Base-by-base conservation (phyloP, 805 yeast species). In the Metschnikowia cubensis region DNA sequence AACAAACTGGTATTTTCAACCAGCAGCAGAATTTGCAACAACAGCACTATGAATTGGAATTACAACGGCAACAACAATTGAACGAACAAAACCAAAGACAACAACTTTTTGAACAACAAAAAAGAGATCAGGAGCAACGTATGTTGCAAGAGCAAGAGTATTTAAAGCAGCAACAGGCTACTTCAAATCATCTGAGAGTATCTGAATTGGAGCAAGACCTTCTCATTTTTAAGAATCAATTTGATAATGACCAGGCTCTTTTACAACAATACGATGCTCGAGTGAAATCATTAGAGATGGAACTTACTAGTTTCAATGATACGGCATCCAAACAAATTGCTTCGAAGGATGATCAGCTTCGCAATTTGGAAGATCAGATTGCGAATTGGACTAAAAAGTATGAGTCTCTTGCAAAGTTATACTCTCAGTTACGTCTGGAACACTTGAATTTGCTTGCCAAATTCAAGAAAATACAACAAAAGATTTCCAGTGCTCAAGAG, bases 341-440 rank as follows among this genome's bases (percentile, higher is more conserved):
- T 2, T 77, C 90, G 4, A 89, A 87, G 59, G 89, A 87, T 57
- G 94, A 88, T 54, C 84, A 85, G 59, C 70, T 87, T 42, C 76
- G 48, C 17, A 75, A 78, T 48, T 65, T 89, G 42, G 89, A 85
- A 60, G 91, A 87, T 48, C 96, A 90, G 67, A 76, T 87, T 38
- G 72, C 67, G 25, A 78, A 80, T 53, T 91, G 96, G 96, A 82
- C 87, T 54, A 81, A 80, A 48, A 91, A 91, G 70, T 91, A 91
- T 68, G 96, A 90, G 62, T 79, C 94, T 0, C 75, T 91, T 54
- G 97, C 97, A 5, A 89, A 89, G 61, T 74, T 91, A 56, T 91
- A 91, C 66, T 84, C 96, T 1, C 96, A 90, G 68, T 74, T 91
- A 58, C 85, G 97, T 63, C 95, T 88, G 68, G 97, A 91, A 68